Evolutionary conservation across 2,329 filamentous ascomycete species (phyloP).

Genomic region (Gaeumannomyces sp.): DNA sequence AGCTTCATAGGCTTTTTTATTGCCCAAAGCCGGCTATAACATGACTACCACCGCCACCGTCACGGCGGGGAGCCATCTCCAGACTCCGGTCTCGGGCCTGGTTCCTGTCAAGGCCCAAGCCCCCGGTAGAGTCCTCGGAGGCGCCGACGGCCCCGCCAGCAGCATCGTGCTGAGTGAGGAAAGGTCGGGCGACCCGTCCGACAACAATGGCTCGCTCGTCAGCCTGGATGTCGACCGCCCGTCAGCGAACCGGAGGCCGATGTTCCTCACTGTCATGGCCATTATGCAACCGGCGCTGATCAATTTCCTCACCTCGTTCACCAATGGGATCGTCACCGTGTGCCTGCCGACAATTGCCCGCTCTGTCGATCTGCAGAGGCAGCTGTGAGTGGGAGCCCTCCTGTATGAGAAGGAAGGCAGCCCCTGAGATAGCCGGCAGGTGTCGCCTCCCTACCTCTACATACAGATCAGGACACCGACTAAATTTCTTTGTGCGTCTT

Average conservation of each 20-base stretch:
- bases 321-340: constrained; percentile 31
- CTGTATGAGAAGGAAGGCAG: too few species aligned
- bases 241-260: neutral
- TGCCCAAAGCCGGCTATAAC: neutral
- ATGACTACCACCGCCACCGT: neutral
- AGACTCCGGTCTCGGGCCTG: neutral
- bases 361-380: constrained; percentile 26
- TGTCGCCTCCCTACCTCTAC: neutral
- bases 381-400: neutral
- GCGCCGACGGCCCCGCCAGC: neutral
- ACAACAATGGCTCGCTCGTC: neutral
- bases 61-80: neutral
- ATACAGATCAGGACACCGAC: neutral
- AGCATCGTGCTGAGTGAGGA: neutral
- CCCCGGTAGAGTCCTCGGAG: neutral
- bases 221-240: neutral
- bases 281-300: constrained; percentile 19
- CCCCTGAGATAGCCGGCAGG: neutral
- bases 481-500: neutral
- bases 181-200: neutral
- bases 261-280: constrained; percentile 1
- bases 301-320: constrained; percentile 21
- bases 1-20: neutral
- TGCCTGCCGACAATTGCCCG: constrained; percentile 32
- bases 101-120: neutral